Base-by-base conservation (phyloP, 306 rosid species). In the Astragalus glycyphyllos region DNA sequence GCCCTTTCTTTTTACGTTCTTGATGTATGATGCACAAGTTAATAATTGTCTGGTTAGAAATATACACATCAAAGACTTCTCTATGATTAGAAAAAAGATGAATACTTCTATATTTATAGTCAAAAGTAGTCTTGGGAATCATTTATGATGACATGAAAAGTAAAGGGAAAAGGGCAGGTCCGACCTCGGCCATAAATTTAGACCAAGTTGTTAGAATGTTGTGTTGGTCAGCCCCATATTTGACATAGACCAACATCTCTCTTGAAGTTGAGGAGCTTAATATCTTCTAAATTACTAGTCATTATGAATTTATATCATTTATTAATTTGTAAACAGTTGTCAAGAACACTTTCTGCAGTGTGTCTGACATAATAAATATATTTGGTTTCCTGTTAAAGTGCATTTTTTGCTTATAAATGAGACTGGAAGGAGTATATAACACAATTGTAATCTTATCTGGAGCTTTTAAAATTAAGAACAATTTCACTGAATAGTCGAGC, bases 311-410 rank as follows among this genome's bases (percentile, higher is more conserved):
- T 61, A 20, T 11, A 16, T 40, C 17, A 38, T 9, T 15, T 61
- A 14, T 8, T 61, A 61, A 11, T 40, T 40, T 61, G 49, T 41
- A 61, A 61, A 20, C 34, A 40, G 20, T 40, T 61, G 50, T 61
- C 15, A 16, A 61, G 15, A 61, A 2, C n/a, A 1, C 50, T 65
- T 45, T 65, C 15, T 3, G 56, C 6, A 20, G 23, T 16, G 65
- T 38, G 49, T 61, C 32, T 61, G 67, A 61, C 67, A 38, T 60
- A 61, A 60, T 38, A 38, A 38, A 16, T 45, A 73, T 74, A 51
- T 72, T 53, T 72, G 35, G 32, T 42, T 61, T 63, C 41, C 8
- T 47, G 53, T 69, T 73, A 45, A 56, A 20, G 23, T 20, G 23
- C 23, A 20, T 20, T 20, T 20, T 20, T 20, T 20, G 23, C 23